Base-by-base conservation (phyloP, 768 basidiomycete genomes). In the Termitomyces heimii region DNA sequence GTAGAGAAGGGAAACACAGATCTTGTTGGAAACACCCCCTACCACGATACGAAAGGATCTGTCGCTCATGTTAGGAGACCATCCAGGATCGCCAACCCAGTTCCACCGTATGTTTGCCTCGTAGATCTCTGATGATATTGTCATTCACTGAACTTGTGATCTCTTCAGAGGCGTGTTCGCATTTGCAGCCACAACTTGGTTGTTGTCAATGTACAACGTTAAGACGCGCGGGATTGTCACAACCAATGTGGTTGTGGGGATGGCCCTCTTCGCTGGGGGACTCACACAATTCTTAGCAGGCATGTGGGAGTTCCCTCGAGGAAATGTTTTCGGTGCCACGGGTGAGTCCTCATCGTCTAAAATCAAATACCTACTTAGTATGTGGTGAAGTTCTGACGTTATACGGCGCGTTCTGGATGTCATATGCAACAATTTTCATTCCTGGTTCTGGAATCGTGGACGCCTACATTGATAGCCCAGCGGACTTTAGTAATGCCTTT, bases 361-460 rank as follows among this genome's bases (percentile, higher is more conserved):
- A 24, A 40, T 34, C 13, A 24, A 16, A 22, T 55, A 40, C n/a
- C 57, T 14, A n/a, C 55, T 44, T 24, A 32, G 50, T 29, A 13
- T 2, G 4, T 53, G 24, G 40, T 39, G 18, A 28, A 87, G 89
- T 83, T 0, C 89, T 92, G 72, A 73, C 85, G 1, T 83, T 82
- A 4, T 92, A 85, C 57, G 89, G 89, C 31, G 81, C 80, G 0
- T 92, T 92, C 75, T 92, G 89, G 89, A 74, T 91, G 76, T 89
- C 89, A 2, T 90, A 82, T 54, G 87, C 81, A 6, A 75, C 80
- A 0, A 82, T 91, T 56, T 75, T 84, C 66, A 81, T 88, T 45
- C 90, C 89, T 0, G 73, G 75, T n/a, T 78, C 78, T 1, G 87
- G 88, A 4, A 73, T 91, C 42, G 43, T 66, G 4, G 65, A 71